Percentiles rank a stretch among this genome's conserved stretches.
Conservation (phyloP, 2,329 filamentous ascomycete genomes). For the Akanthomyces uredinophilus region DNA sequence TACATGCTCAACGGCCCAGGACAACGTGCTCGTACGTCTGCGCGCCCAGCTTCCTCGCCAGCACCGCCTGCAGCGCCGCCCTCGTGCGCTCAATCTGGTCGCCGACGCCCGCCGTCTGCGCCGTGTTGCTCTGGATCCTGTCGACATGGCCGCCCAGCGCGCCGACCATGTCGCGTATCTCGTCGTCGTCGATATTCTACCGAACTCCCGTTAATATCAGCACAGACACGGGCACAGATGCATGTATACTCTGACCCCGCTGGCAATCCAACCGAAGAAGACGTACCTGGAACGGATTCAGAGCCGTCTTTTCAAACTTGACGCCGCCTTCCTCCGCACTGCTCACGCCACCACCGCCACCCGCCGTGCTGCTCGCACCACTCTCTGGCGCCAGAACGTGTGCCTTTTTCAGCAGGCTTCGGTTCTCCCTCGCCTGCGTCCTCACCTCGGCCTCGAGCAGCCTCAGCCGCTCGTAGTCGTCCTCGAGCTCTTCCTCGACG, state of each 20-base stretch:
- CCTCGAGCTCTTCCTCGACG: conserved; percentile 51
- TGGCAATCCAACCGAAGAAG: background rate
- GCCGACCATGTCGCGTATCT: conserved; percentile 39
- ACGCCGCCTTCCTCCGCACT: conserved; percentile 11
- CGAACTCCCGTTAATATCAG: background rate
- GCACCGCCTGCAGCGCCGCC: conserved; percentile 44
- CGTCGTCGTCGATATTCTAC: conserved; percentile 37
- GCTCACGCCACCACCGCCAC: conserved; percentile 7
- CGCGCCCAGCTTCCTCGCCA: conserved; percentile 41
- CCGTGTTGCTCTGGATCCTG: conserved; percentile 49
- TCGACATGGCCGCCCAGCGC: conserved; percentile 53
- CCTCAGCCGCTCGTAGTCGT: conserved; percentile 47
- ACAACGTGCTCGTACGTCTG: conserved; percentile 45
- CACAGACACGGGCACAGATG: too few relatives aligned
- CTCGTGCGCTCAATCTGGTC: conserved; percentile 44
- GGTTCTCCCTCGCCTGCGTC: conserved; percentile 47
- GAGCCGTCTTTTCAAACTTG: conserved; percentile 16
- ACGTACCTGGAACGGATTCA: conserved; percentile 28
- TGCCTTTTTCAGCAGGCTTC: conserved; percentile 43
- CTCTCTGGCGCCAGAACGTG: conserved; percentile 44
- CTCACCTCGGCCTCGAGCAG: conserved; percentile 52
- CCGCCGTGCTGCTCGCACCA: background rate
- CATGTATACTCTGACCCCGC: too few relatives aligned
- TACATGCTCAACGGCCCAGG: conserved; percentile 30
- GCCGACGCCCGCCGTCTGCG: conserved; percentile 48